A percentile compares a stretch with the other conserved stretches of the same genome.
These are phyloP conservation scores for Colletotrichum sp. DNA, from an alignment of 2,329 filamentous ascomycete species.

Conservation along the genomic window DNA sequence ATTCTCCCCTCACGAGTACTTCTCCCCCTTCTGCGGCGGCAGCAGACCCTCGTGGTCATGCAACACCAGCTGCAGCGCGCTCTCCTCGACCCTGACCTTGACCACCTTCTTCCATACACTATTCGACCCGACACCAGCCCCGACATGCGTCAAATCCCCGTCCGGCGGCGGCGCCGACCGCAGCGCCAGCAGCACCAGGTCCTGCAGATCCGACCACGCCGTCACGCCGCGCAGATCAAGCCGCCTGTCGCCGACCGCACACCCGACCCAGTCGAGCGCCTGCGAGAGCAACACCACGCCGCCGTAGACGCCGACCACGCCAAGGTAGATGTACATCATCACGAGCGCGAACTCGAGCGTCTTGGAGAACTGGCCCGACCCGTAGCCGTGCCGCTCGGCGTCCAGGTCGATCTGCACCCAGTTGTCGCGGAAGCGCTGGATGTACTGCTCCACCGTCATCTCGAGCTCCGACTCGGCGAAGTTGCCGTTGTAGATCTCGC, in stretches of 20 bases:
- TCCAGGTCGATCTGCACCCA: background rate
- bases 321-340: conserved; percentile 8
- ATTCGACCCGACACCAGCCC: background rate
- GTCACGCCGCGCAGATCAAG: background rate
- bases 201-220: background rate
- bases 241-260: background rate
- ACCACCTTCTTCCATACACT: background rate
- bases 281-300: background rate
- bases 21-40: background rate
- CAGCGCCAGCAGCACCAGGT: background rate
- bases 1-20: background rate
- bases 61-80: background rate
- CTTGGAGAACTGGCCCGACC: background rate
- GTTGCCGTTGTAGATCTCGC: background rate
- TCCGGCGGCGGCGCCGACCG: background rate
- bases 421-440: background rate
- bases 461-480: background rate
- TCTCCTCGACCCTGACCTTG: background rate
- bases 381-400: background rate
- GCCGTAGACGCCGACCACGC: background rate
- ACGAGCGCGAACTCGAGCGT: conserved; percentile 1
- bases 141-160: background rate
- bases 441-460: background rate
- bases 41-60: background rate
- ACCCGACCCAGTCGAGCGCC: background rate